Evolutionary conservation across 2,329 filamentous ascomycete species (phyloP).

Genomic region (Venturia effusa): DNA sequence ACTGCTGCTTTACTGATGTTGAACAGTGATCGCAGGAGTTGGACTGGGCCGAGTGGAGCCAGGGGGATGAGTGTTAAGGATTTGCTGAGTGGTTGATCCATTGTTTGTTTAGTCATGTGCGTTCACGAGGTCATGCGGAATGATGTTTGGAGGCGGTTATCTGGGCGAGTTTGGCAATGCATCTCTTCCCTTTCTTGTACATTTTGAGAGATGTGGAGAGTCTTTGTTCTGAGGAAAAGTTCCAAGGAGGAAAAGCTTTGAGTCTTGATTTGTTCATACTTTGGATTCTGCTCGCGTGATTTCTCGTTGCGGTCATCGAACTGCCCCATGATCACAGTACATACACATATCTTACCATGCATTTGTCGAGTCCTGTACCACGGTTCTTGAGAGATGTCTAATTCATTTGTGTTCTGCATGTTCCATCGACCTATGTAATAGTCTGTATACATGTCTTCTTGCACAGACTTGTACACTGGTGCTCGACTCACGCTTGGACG

Average conservation of each 20-base stretch:
- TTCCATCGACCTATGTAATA: no score
- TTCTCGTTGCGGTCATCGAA: not conserved
- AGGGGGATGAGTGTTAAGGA: constrained; percentile 13
- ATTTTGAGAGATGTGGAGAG: not conserved
- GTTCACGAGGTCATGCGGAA: not conserved
- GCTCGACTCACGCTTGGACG: no score
- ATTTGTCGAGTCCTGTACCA: no score
- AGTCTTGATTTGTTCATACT: not conserved
- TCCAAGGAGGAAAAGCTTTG: not conserved
- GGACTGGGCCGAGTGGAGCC: constrained; percentile 19
- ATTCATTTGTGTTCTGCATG: no score
- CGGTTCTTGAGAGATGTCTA: no score
- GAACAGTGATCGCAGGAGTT: constrained; percentile 59
- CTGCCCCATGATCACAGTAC: not conserved
- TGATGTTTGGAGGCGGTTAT: not conserved
- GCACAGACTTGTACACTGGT: no score
- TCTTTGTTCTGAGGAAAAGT: not conserved
- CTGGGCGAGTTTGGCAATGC: not conserved
- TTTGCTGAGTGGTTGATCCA: constrained; percentile 12
- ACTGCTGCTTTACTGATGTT: constrained; percentile 83
- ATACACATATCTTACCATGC: no score
- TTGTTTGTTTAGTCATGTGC: not conserved
- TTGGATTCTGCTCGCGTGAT: not conserved
- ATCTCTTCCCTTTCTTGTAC: not conserved
- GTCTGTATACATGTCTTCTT: no score